Percentiles rank a stretch among this genome's conserved stretches.
Evolutionary conservation across 2,329 filamentous ascomycete species (phyloP).

Genomic region (Pseudogymnoascus sp.): DNA sequence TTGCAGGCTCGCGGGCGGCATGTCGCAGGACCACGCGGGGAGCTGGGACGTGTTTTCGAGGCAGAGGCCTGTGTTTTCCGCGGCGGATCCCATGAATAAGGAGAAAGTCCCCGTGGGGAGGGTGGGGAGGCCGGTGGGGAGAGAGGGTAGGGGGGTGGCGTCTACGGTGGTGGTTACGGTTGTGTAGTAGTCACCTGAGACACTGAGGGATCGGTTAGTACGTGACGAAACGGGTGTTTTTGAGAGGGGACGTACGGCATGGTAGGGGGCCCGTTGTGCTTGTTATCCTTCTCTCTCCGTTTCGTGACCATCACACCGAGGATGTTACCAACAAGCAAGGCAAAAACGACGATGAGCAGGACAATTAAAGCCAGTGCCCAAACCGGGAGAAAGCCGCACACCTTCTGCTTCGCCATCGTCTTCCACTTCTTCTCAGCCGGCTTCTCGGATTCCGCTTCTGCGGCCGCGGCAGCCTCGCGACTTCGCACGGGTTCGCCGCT

Average conservation of each 20-base stretch:
- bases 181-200: slow-evolving; percentile 7
- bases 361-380: slow-evolving; percentile 49
- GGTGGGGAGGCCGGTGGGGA: slow-evolving; percentile 41
- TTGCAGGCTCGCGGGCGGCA: slow-evolving; percentile 26
- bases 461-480: slow-evolving; percentile 36
- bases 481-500: slow-evolving; percentile 45
- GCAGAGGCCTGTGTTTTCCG: slow-evolving; percentile 44
- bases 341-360: slow-evolving; percentile 42
- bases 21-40: slow-evolving; percentile 55
- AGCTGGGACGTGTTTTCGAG: slow-evolving; percentile 45
- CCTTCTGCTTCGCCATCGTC: slow-evolving; percentile 41
- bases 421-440: slow-evolving; percentile 42
- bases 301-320: slow-evolving; percentile 38
- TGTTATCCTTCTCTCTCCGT: slow-evolving; percentile 18
- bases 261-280: background rate
- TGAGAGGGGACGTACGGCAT: background rate
- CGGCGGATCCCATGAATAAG: slow-evolving; percentile 43
- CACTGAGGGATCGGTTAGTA: slow-evolving; percentile 11
- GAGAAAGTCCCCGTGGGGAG: slow-evolving; percentile 47
- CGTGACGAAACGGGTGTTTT: background rate
- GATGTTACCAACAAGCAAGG: slow-evolving; percentile 48
- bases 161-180: slow-evolving; percentile 37
- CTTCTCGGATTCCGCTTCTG: slow-evolving; percentile 40
- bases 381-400: slow-evolving; percentile 51
- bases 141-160: slow-evolving; percentile 40